A percentile compares a stretch with the other conserved stretches of the same genome.
Conservation (phyloP, 176 grass and related monocot genomes). For the Calamus simplicifolius region DNA sequence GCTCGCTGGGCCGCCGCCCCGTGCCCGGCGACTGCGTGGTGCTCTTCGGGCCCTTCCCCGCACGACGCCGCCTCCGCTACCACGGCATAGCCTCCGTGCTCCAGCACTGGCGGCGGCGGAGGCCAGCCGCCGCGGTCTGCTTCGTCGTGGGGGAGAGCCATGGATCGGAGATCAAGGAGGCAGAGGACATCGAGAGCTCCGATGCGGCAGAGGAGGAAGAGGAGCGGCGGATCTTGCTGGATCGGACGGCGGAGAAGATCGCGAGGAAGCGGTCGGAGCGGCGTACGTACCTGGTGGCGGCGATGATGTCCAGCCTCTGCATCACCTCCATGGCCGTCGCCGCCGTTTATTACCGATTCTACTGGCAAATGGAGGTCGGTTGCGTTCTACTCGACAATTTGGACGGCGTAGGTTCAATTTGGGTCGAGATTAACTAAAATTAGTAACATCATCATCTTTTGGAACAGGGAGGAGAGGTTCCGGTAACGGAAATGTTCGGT, state of each 20-base stretch:
- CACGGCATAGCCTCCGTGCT: not conserved
- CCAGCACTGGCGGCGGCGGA: not conserved
- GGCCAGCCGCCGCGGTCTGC: not conserved
- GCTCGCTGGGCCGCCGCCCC: not conserved
- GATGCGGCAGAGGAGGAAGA: not conserved
- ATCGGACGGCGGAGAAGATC: constrained; percentile 22
- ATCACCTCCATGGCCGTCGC: constrained; percentile 93
- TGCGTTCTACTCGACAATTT: no score
- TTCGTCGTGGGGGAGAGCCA: not conserved
- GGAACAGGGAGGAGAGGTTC: constrained; percentile 69
- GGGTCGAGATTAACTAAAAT: no score
- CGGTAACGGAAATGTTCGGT: constrained; percentile 79
- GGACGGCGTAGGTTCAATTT: no score
- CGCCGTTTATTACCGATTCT: constrained; percentile 92
- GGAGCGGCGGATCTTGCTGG: no score
- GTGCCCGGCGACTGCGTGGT: not conserved
- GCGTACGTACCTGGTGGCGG: constrained; percentile 78
- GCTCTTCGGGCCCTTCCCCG: not conserved
- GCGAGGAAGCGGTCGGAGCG: constrained; percentile 80
- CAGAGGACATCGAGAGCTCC: no score
- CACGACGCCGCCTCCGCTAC: no score
- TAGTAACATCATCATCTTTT: no score
- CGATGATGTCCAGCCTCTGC: constrained; percentile 87
- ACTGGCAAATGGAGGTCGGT: constrained; percentile 92
- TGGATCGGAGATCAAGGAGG: not conserved